A percentile compares a stretch with the other conserved stretches of the same genome.
These are phyloP conservation scores for Chalciporus piperatus DNA, from an alignment of 768 basidiomycete genomes.

Conservation along the genomic window DNA sequence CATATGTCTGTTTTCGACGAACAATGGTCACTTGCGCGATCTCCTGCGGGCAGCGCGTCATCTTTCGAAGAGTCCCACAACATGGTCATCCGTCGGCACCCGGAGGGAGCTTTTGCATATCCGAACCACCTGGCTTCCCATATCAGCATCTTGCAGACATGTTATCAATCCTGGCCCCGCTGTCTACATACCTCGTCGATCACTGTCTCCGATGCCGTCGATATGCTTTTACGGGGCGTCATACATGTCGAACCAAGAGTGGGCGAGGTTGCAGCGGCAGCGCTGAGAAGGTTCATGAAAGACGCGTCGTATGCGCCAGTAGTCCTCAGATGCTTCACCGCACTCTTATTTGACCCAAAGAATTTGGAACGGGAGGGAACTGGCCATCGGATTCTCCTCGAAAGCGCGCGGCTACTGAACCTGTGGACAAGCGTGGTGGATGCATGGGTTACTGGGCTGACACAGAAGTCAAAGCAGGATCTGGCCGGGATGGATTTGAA, in stretches of 20 bases:
- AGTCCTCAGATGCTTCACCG: conserved; percentile 63
- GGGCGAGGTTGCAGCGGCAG: conserved; percentile 61
- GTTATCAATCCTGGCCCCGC: conserved; percentile 84
- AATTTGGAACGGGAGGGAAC: conserved; percentile 63
- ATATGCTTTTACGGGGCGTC: conserved; percentile 79
- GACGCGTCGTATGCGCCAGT: conserved; percentile 52
- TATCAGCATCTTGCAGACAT: conserved; percentile 69
- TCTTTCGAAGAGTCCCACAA: conserved; percentile 70
- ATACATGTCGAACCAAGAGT: conserved; percentile 80
- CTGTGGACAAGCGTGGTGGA: conserved; percentile 77
- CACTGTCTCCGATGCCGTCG: conserved; percentile 58
- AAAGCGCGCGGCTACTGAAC: conserved; percentile 62
- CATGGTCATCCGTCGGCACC: conserved; percentile 64
- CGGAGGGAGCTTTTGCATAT: conserved; percentile 64
- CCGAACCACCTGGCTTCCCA: conserved; percentile 56
- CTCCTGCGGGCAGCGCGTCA: conserved; percentile 37
- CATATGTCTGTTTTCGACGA: conserved; percentile 84
- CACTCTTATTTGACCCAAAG: conserved; percentile 71
- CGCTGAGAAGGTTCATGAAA: conserved; percentile 71
- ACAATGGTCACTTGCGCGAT: conserved; percentile 66
- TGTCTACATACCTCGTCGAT: conserved; percentile 58
- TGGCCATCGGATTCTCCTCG: conserved; percentile 59
- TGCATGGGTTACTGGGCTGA: conserved; percentile 56
- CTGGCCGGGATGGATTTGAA: conserved; percentile 41
- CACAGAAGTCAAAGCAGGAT: conserved; percentile 39